Evolutionary conservation across 1,284 basidiomycete genomes (phyloP), one percentile per base, ranked within the genome.

Genomic region (Trichosporon inkin): DNA sequence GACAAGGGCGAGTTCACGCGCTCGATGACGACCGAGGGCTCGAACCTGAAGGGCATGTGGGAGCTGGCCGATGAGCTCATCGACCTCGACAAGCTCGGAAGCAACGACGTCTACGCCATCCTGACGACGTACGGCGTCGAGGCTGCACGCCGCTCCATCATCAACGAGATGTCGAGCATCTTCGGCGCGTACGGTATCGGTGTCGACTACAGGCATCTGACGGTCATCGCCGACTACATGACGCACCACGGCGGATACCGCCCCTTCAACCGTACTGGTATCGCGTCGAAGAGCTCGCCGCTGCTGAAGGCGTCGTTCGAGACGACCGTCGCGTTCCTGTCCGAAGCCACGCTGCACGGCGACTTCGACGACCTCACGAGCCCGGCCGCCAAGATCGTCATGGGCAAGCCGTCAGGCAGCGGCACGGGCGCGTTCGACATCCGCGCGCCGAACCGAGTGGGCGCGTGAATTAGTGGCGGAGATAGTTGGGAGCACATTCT

Each of bases 161-260:
- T 77, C 60, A 82, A 84, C 61, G 95, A 99, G 78, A 90, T 99
- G 80, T 84, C 87, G 49, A 86, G 85, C 38, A 92, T 99, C 57
- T 99, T 99, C 79, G 87, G 86, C n/a, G 92, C 90, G 3, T 99
- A 99, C 81, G 95, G 89, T 74, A 99, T 99, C 73, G 90, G 90
- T 62, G 96, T 99, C 58, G 88, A 98, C 78, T 86, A 86, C 69
- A 86, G 96, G 58, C 96, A 99, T 82, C 82, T 99, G 58, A 93
- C 94, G 72, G 83, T 99, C 63, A 97, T 99, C 74, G 96, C 96
- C 35, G 96, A 99, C 78, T 99, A 99, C 78, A 97, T 97, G 93
- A 99, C 96, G 0, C 96, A 94, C 73, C 91, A 93, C 55, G 96
- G 96, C 49, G 92, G 90, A 22, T 99, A 95, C 82, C 91, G 90